Evolutionary conservation across 768 basidiomycete genomes (phyloP).

Genomic region (Tylopilus subfusipes): DNA sequence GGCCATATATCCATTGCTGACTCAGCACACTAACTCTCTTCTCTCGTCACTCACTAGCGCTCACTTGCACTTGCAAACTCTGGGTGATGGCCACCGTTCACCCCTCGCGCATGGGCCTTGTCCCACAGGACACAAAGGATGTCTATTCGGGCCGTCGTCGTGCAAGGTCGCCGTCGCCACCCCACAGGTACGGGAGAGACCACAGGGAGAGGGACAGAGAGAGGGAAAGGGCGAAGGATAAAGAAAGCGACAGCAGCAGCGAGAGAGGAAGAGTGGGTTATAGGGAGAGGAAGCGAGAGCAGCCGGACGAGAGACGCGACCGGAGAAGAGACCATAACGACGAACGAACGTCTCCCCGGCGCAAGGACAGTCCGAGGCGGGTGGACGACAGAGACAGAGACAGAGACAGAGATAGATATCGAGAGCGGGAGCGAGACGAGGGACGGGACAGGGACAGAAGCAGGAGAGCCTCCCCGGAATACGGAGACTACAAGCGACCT

Average conservation of each 20-base stretch:
- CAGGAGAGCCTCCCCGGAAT: constrained; percentile 51
- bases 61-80: background rate
- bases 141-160: constrained; percentile 21
- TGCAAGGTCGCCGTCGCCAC: constrained; percentile 46
- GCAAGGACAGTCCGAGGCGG: background rate
- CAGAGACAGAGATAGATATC: constrained; percentile 20
- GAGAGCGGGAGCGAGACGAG: constrained; percentile 25
- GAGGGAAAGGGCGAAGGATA: constrained; percentile 26
- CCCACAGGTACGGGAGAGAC: constrained; percentile 30
- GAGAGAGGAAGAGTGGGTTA: background rate
- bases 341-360: constrained; percentile 4
- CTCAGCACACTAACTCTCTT: constrained; percentile 13
- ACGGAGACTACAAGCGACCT: constrained; percentile 53
- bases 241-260: constrained; percentile 17
- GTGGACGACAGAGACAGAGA: constrained; percentile 8
- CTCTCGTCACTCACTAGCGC: background rate
- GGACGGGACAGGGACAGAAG: constrained; percentile 14
- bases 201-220: constrained; percentile 26
- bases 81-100: constrained; percentile 65
- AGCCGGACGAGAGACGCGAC: constrained; percentile 2
- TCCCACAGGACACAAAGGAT: constrained; percentile 42
- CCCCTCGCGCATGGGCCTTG: constrained; percentile 66
- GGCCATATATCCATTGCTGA: constrained; percentile 7
- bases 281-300: background rate
- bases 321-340: background rate